Evolutionary conservation across 2,329 filamentous ascomycete genomes (phyloP), one percentile per base, ranked within the genome.

Genomic region (Fusarium oligoseptatum): DNA sequence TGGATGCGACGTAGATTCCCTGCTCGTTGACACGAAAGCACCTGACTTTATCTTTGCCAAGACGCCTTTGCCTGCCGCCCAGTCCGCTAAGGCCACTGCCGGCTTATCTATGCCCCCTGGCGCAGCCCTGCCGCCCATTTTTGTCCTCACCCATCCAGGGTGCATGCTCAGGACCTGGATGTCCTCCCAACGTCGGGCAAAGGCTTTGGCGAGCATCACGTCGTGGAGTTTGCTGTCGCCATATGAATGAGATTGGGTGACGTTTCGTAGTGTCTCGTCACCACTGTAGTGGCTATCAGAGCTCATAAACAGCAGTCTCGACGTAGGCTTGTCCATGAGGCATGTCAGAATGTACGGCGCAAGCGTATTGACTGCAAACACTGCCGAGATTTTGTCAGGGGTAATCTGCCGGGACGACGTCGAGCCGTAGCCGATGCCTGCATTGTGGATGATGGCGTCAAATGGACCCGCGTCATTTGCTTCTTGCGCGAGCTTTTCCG

Each of bases 161-260:
- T 76, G 69, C 68, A 76, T 75, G 45, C 72, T 75, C 9, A 76
- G 17, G 9, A 76, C 62, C 20, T 75, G 72, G 9, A 76, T 66
- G 8, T 69, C 65, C 0, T 39, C 55, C 64, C 72, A 75, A 0
- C 74, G 62, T 10, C 74, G 36, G 2, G 74, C 71, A 29, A 76
- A 71, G 2, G 72, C 72, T 2, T 76, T 76, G 3, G 74, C 69
- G 4, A 76, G 71, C 66, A 76, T 73, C 6, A 73, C 69, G 2
- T 75, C 74, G 11, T 76, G 74, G 6, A 76, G 71, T 3, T 76
- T 76, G 2, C 66, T 75, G 56, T 76, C 67, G n/a, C 64, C 56
- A 11, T 76, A 76, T 0, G 71, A 75, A n/a, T 73, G 63, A 7
- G 71, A 74, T 29, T 74, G 68, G 1, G 73, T 70, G 1, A 36